Base-by-base conservation (phyloP, 1,284 basidiomycete species). In the Sporisorium scitamineum region DNA sequence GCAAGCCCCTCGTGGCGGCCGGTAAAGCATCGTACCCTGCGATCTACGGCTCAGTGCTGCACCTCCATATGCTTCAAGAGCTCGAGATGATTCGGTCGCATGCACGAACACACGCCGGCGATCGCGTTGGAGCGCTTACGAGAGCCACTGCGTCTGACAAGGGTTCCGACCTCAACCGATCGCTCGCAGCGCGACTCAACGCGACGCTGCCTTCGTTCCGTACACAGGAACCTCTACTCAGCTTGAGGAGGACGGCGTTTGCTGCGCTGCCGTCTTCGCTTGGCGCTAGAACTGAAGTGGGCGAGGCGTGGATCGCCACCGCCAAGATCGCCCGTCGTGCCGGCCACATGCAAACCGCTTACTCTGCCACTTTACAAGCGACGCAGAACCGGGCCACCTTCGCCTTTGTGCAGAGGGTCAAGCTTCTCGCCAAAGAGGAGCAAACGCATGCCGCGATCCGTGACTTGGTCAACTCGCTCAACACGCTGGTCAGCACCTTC, bases 251-350 rank as follows among this genome's bases (percentile, higher is more conserved):
- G 56, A 93, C 93, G 1, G 94, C 93, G 0, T 93, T 97, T 83
- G 88, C 90, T 8, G 70, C 80, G 22, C 57, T 78, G 9, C 67
- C 54, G 2, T 60, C 60, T 3, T 61, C 45, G 10, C 16, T 55
- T 2, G 67, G 59, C 1, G 27, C 52, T 5, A 60, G 60, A 1
- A 92, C 70, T 80, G 87, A 27, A 86, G 89, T 14, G 84, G 78
- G 65, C 5, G 53, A 58, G 31, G 72, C 61, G 22, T 99, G 97
- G 97, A 90, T 99, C 16, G 89, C 90, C 20, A 97, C 93, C 62
- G 92, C 95, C 18, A 98, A 97, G 85, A 95, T 95, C 67, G 96
- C 97, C 14, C 89, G 97, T 54, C 97, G 97, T 84, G 93, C 95
- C 0, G 93, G 93, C 0, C 96, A 99, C 85, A 92, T 91, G 87